Base-by-base conservation (phyloP, 306 rosid genomes). In the Vicia sativa region DNA sequence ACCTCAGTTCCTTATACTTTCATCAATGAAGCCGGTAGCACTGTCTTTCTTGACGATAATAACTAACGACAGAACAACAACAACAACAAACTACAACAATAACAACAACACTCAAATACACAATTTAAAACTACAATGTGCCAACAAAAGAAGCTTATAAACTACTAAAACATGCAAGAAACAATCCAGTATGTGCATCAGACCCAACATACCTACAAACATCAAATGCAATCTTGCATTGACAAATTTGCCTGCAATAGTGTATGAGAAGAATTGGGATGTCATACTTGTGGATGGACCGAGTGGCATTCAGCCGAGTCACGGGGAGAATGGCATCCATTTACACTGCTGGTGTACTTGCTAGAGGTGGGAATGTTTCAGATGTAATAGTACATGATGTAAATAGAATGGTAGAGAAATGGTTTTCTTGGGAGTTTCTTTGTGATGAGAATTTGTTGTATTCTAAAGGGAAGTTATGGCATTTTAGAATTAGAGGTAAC, bases 361-460 rank as follows among this genome's bases (percentile, higher is more conserved):
- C 97, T 63, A 90, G 91, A 84, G 73, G 75, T 12, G 88, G 85
- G 54, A 85, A 85, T 28, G 35, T 14, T 71, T 88, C 95, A 0
- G 78, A 86, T 46, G 95, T 90, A 29, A 75, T 83, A 26, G 89
- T 93, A 55, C 96, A 93, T 70, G 90, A 93, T 60, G 84, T 80
- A 14, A 79, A 93, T 78, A 87, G 97, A 35, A 84, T 58, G 76
- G 76, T 93, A 19, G 97, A 93, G 80, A 90, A 85, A 82, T 88
- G 98, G 97, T 93, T 86, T 81, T 93, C 96, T 46, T 85, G 90
- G 96, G 98, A 93, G 79, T 86, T 93, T 62, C 86, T 93, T 14
- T 86, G 98, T 73, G 87, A 88, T 68, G 93, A 86, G 82, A 93
- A 93, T 83, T 72, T 93, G 60, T 75, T 85, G 62, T 72, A 90